These are phyloP conservation scores for Aspergillus asperescens DNA, from an alignment of 495 filamentous ascomycete species.

Conservation along the genomic window DNA sequence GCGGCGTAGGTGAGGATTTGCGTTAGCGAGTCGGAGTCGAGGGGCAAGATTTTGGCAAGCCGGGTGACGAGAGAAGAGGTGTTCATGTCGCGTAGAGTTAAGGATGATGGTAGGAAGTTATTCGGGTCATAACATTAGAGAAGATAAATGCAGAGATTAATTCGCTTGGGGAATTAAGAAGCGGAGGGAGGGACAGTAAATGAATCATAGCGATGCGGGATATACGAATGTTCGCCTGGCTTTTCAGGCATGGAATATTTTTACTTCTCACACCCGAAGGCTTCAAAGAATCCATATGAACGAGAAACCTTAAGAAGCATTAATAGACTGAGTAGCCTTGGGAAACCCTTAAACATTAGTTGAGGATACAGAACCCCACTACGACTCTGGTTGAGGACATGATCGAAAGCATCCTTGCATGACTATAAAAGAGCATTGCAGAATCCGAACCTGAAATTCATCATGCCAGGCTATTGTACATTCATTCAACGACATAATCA, in stretches of 20 bases:
- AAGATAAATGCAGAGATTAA: neutral
- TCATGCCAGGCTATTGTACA: conserved; percentile 15
- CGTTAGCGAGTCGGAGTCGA: conserved; percentile 76
- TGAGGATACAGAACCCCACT: too few relatives aligned
- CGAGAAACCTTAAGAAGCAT: neutral
- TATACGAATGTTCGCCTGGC: conserved; percentile 12
- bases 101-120: neutral
- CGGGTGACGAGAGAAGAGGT: conserved; percentile 48
- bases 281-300: neutral
- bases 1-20: conserved; percentile 78
- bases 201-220: neutral
- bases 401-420: too few relatives aligned
- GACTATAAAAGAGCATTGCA: neutral
- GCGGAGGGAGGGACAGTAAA: neutral
- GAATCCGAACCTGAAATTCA: neutral
- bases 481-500: conserved; percentile 14
- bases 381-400: too few relatives aligned
- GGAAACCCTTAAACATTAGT: too few relatives aligned
- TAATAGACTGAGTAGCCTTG: too few relatives aligned
- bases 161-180: too few relatives aligned
- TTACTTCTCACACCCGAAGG: neutral
- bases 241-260: conserved; percentile 5
- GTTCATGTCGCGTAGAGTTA: conserved; percentile 9
- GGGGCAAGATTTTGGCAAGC: conserved; percentile 69
- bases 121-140: conserved; percentile 3